phyloP scores from a whole-genome alignment of 1,284 basidiomycete species.

The Rhodotorula sp. region DNA sequence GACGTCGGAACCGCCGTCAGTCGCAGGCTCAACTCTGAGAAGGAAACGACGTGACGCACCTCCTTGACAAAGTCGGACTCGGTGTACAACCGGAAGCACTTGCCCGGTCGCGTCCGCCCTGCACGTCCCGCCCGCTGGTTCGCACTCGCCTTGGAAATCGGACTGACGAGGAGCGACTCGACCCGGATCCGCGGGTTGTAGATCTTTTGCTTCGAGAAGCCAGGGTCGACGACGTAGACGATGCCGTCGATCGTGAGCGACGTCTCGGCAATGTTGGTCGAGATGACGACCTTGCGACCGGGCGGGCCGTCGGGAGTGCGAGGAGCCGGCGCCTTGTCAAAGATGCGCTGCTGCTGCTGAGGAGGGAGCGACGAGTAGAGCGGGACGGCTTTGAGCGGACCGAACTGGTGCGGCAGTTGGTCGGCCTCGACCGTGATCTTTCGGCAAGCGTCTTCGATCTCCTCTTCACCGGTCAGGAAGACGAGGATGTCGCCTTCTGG shows the following conservation, averaged over 20 bases:
- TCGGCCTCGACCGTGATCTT: conserved; percentile 90
- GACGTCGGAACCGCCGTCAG: not conserved
- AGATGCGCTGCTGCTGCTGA: conserved; percentile 91
- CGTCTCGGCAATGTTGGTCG: conserved; percentile 98
- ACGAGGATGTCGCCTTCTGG: conserved; percentile 88
- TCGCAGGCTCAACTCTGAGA: not conserved
- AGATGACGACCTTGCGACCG: conserved; percentile 89
- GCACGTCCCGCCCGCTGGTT: conserved; percentile 96
- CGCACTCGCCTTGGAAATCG: conserved; percentile 94
- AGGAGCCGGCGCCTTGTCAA: conserved; percentile 75
- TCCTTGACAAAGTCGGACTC: conserved; percentile 96
- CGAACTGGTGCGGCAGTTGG: conserved; percentile 69
- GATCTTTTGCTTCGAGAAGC: conserved; percentile 95
- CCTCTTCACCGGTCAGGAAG: conserved; percentile 97
- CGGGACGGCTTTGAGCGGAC: conserved; percentile 83
- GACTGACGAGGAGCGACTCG: conserved; percentile 87
- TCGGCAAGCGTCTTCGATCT: conserved; percentile 94
- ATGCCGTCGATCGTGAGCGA: conserved; percentile 98
- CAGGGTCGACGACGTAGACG: conserved; percentile 97
- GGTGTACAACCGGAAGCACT: conserved; percentile 95
- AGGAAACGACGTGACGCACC: conserved; percentile 11
- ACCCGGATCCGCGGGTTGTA: conserved; percentile 96
- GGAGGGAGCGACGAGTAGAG: conserved; percentile 92
- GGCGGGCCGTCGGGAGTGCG: conserved; percentile 67
- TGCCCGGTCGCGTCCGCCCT: conserved; percentile 90